Base-by-base conservation (phyloP, 352 stramenopile genomes). In the Blastocystis sp. region DNA sequence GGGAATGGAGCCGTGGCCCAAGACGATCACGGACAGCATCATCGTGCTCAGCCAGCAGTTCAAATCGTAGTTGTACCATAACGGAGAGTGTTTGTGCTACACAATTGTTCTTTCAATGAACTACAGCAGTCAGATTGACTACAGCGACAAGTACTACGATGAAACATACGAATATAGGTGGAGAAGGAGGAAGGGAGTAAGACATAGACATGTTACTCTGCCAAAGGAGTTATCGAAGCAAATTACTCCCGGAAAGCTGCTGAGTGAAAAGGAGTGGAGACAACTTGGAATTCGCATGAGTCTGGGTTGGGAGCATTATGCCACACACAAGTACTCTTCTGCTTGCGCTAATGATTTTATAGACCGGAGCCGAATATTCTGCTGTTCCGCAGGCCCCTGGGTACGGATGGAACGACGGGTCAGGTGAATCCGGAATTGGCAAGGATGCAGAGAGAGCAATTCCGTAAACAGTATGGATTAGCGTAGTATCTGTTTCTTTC, bases 261-360 rank as follows among this genome's bases (percentile, higher is more conserved):
- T 88, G 45, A 76, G 43, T 17, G 78, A 88, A 66, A 65, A 62
- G 14, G 78, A 88, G 34, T 88, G 78, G 78, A 88, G 78, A 76
- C 64, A 43, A 10, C 78, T 88, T 5, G 78, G 78, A 34, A 88
- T 88, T 41, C 64, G 56, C 14, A 88, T 88, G 78, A 88, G 78
- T 88, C 41, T 88, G 23, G 78, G 78, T 34, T 88, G 78, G 78
- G 78, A 88, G 48, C 78, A 88, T 61, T 88, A 88, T 78, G 78
- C 64, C 34, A 88, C 64, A 48, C 78, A 88, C 23, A 88, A 79
- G 78, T 88, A 64, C 2, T 3, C 19, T 53, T 1, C 76, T n/a
- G 14, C 3, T 40, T 40, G 1, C 5, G 9, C 14, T 28, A 38
- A 9, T 52, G 38, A 65, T 1, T 21, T 19, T 61, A n/a, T 88